Base-by-base conservation (phyloP, 2,329 filamentous ascomycete genomes). In the Aaosphaeria arxii region DNA sequence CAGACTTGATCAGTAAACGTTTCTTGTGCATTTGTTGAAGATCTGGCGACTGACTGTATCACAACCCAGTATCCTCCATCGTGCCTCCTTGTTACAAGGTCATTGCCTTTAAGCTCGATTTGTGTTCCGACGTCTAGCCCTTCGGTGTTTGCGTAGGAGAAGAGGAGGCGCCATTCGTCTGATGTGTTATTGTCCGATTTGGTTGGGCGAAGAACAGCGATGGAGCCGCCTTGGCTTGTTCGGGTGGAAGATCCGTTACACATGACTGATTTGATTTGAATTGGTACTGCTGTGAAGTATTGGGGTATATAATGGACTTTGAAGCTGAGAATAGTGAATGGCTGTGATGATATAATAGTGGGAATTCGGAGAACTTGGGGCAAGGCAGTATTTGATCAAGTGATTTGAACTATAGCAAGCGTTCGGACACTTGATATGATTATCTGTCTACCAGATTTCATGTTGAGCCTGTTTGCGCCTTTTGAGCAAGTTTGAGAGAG, bases 401-500 rank as follows among this genome's bases (percentile, higher is more conserved):
- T 24, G 17, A 24, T 24, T 24, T 24, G 17, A 24, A 24, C 17
- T 24, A 24, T 24, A 24, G 17, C 17, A 24, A 24, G 17, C 17
- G 17, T 24, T 24, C 17, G 17, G 17, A 24, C 17, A 24, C 17
- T 24, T 24, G 17, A 24, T 24, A 24, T 24, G 17, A 24, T 24
- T 24, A 24, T 24, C 17, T 24, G 17, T 24, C 17, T 24, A 24
- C 17, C 17, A 24, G 17, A 24, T 28, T 45, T 39, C 45, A 13
- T 29, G 32, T 50, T 57, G 59, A 59, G 62, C 41, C 48, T 47
- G 52, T 61, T 58, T 61, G 63, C 62, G 64, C 51, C 24, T 33
- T 61, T 66, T 69, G 66, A 69, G 66, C 66, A 69, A 51, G 57
- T 69, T 69, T 64, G 57, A 54, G 49, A 42, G 61, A 66, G 62